These are phyloP conservation scores for Pythium phragmiticola DNA, from an alignment of 352 stramenopile genomes.

Conservation along the genomic window DNA sequence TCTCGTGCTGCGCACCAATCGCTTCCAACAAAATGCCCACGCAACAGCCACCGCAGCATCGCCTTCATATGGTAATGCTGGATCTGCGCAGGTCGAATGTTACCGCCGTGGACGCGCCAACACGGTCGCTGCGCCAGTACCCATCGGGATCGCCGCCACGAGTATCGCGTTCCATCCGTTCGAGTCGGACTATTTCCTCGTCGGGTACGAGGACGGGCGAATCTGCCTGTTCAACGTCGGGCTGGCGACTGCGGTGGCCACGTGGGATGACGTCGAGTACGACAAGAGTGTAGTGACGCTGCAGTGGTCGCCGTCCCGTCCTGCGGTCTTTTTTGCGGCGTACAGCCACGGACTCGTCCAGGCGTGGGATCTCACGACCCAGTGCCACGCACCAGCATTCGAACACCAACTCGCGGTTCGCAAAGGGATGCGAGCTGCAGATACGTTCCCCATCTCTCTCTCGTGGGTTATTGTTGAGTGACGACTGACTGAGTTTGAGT, in stretches of 20 bases:
- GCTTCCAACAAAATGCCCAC: conserved; percentile 33
- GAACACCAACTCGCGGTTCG: conserved; percentile 27
- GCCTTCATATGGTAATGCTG: neutral
- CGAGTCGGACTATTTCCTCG: conserved; percentile 52
- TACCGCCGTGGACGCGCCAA: conserved; percentile 12
- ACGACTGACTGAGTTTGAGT: too few species aligned
- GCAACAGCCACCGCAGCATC: conserved; percentile 5
- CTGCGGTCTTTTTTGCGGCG: conserved; percentile 53
- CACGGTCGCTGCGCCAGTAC: neutral
- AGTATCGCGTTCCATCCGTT: conserved; percentile 58
- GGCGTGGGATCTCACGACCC: conserved; percentile 54
- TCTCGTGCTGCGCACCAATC: conserved; percentile 33
- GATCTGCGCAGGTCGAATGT: conserved; percentile 1
- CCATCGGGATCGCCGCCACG: conserved; percentile 30
- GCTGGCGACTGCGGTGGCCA: conserved; percentile 36
- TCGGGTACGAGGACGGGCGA: conserved; percentile 56
- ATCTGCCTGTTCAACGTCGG: conserved; percentile 51
- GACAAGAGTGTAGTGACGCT: conserved; percentile 40
- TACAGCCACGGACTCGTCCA: conserved; percentile 48
- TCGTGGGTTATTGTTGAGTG: conserved; percentile 33
- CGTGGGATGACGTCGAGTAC: conserved; percentile 54
- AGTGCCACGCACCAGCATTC: conserved; percentile 37
- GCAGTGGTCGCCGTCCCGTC: conserved; percentile 52
- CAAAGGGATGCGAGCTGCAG: conserved; percentile 18
- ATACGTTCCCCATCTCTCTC: conserved; percentile 12